Conservation (phyloP, 2,329 filamentous ascomycete genomes). For the Fusarium beomiforme region DNA sequence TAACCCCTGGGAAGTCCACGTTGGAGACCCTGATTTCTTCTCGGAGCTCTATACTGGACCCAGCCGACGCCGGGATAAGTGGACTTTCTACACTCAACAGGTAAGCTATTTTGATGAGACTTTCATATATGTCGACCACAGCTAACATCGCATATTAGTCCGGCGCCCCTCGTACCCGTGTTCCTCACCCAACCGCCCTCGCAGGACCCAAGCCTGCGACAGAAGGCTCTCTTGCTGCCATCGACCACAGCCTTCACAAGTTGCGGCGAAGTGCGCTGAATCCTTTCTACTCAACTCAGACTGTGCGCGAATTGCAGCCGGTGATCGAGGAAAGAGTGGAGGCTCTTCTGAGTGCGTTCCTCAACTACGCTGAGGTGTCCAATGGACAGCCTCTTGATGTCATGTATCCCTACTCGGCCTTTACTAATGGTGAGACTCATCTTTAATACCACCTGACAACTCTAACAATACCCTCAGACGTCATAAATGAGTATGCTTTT, state of each 20-base stretch:
- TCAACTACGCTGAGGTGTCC: constrained; percentile 41
- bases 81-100: constrained; percentile 50
- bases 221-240: constrained; percentile 50
- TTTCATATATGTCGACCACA: not conserved
- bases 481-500: constrained; percentile 55
- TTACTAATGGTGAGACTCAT: constrained; percentile 48
- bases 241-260: constrained; percentile 48
- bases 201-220: constrained; percentile 28
- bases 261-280: constrained; percentile 49
- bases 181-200: constrained; percentile 23
- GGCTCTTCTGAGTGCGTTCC: constrained; percentile 46
- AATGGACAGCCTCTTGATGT: constrained; percentile 46
- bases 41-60: constrained; percentile 51
- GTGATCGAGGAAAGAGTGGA: constrained; percentile 51
- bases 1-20: constrained; percentile 53
- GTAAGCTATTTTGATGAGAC: constrained; percentile 30
- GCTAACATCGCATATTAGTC: constrained; percentile 41
- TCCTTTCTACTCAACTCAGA: constrained; percentile 51
- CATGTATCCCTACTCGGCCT: constrained; percentile 52
- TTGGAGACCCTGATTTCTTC: constrained; percentile 51
- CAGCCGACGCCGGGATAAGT: constrained; percentile 46
- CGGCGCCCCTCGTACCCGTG: constrained; percentile 47
- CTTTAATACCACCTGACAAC: fast-evolving
- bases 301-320: constrained; percentile 51
- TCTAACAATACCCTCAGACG: constrained; percentile 41